Conservation (phyloP, 2,329 filamentous ascomycete genomes). For the Fusarium foetens region DNA sequence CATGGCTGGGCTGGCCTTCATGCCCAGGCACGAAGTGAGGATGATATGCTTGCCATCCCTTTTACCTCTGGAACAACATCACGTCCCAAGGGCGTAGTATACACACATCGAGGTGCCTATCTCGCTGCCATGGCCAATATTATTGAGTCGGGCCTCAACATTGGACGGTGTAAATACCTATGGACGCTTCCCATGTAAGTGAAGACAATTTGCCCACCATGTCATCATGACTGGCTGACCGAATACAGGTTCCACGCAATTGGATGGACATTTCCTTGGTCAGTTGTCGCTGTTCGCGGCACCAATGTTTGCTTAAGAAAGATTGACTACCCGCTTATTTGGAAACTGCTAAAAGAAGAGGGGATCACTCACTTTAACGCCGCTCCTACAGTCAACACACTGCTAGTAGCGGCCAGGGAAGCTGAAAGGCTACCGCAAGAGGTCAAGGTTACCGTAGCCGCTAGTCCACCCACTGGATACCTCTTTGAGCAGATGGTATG, state of each 20-base stretch:
- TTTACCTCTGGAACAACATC: constrained; percentile 97
- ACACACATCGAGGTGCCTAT: constrained; percentile 88
- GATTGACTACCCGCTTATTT: constrained; percentile 94
- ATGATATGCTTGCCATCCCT: constrained; percentile 84
- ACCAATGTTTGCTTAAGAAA: constrained; percentile 95
- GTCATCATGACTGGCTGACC: background rate
- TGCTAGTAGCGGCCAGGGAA: constrained; percentile 83
- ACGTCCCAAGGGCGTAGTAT: constrained; percentile 90
- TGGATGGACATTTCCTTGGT: constrained; percentile 92
- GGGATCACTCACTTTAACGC: constrained; percentile 94
- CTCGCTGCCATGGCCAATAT: constrained; percentile 86
- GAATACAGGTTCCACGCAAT: constrained; percentile 68
- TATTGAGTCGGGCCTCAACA: constrained; percentile 86
- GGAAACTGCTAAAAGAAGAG: constrained; percentile 87
- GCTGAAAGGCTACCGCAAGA: constrained; percentile 75
- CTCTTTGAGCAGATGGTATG: constrained; percentile 91
- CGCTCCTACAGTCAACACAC: constrained; percentile 94
- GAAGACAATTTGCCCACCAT: background rate
- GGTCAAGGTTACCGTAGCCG: constrained; percentile 91
- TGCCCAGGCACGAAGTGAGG: constrained; percentile 76
- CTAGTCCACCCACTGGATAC: constrained; percentile 87
- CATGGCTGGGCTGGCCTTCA: constrained; percentile 83
- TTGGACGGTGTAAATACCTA: constrained; percentile 80
- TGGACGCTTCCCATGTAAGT: constrained; percentile 94
- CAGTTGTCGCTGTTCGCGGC: constrained; percentile 91